Conservation (phyloP, 2,329 filamentous ascomycete species). For the Arthrobotrys sinensis region DNA sequence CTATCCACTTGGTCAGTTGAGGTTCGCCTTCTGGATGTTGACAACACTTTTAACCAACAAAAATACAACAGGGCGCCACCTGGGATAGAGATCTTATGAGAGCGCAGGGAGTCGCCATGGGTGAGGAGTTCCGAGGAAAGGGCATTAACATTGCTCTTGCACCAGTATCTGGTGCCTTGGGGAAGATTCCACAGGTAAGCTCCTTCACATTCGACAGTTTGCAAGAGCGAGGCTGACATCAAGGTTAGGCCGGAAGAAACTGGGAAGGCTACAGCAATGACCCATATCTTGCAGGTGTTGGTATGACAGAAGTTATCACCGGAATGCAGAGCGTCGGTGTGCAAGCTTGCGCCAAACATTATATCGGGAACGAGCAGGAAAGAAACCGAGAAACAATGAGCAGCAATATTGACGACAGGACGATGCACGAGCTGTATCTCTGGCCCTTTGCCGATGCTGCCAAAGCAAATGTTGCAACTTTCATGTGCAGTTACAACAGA, state of each 20-base stretch:
- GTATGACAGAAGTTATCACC: constrained; percentile 79
- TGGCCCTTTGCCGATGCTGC: constrained; percentile 68
- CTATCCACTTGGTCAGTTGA: constrained; percentile 48
- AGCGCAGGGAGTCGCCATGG: constrained; percentile 80
- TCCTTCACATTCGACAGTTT: not conserved
- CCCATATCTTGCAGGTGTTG: constrained; percentile 80
- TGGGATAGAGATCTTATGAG: constrained; percentile 82
- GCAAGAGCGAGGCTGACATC: not conserved
- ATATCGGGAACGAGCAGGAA: constrained; percentile 73
- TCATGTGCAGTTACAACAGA: constrained; percentile 78
- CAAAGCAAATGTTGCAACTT: constrained; percentile 57
- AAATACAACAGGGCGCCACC: constrained; percentile 75
- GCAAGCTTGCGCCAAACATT: constrained; percentile 81
- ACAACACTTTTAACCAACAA: constrained; percentile 2
- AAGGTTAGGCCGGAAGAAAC: constrained; percentile 76
- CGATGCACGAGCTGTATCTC: constrained; percentile 76
- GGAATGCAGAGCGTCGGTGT: constrained; percentile 87
- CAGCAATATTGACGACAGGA: constrained; percentile 75
- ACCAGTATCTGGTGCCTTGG: constrained; percentile 74
- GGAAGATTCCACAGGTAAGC: constrained; percentile 49
- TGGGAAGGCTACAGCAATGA: constrained; percentile 83
- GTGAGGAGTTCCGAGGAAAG: constrained; percentile 80
- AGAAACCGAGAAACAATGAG: constrained; percentile 74
- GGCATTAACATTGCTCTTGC: constrained; percentile 82
- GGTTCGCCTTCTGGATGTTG: constrained; percentile 68